Base-by-base conservation (phyloP, 176 grass and related monocot species). In the Cenchrus fungigraminus region DNA sequence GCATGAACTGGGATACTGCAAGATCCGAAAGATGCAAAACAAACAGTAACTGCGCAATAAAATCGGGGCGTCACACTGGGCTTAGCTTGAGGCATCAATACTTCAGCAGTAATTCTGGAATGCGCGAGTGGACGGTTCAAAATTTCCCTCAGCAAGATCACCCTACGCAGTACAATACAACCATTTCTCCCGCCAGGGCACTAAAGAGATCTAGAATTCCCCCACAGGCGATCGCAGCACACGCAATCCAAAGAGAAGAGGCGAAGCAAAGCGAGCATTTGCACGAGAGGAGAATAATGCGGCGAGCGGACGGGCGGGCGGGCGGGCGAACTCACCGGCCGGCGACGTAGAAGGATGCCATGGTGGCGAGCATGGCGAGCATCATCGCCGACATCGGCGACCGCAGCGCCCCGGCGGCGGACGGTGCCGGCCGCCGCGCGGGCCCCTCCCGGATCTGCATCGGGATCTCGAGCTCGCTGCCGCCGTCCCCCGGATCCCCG, bases 331-430 rank as follows among this genome's bases (percentile, higher is more conserved):
- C 88, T 86, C 81, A 96, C 97, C 91, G 93, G 86, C 86, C 97
- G 79, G 93, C 97, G 46, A 99, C 84, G 77, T 99, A 99, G 90
- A 99, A 91, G 67, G 97, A 94, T 60, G 97, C 90, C 93, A 96
- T 94, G 84, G 88, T 91, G 80, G 97, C 93, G 82, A 99, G 94
- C 93, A 99, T 99, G 75, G 93, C 84, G 76, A 99, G 86, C 86
- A 99, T 95, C 83, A 99, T 82, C 4, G 84, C 87, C 19, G 93
- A 89, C 88, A 94, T 87, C 59, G 87, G 93, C 77, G 93, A 94
- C 78, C 89, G 90, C 22, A 88, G 76, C 64, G 71, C 78, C 74
- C 73, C 74, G n/a, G 53, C 62, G 9, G 62, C 63, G 49, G 89
- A 66, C 22, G 81, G 46, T 73, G 71, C 50, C 67, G 49, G 67